These are phyloP conservation scores for Posidonia australis DNA, from an alignment of 106 monocot genomes.

Conservation along the genomic window DNA sequence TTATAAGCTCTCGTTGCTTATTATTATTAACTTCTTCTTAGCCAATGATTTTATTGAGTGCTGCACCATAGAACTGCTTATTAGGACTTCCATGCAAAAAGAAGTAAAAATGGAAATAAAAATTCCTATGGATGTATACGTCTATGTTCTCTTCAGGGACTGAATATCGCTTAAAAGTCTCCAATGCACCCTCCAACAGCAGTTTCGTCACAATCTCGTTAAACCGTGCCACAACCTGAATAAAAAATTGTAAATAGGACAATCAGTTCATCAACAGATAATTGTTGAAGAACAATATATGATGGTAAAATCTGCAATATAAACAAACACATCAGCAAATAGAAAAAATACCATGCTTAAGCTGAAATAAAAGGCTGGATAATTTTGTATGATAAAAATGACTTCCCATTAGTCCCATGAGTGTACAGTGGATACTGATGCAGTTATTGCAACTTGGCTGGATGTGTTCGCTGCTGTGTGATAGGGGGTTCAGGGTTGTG, in stretches of 20 bases:
- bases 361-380: not conserved
- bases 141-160: conserved; percentile 77
- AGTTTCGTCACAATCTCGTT: conserved; percentile 91
- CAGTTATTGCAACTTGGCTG: too few relatives aligned
- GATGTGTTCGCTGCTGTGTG: too few relatives aligned
- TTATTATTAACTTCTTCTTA: too few relatives aligned
- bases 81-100: not conserved
- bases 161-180: conserved; percentile 72
- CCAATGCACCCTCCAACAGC: conserved; percentile 79
- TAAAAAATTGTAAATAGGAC: not conserved
- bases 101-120: not conserved
- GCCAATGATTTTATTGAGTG: too few relatives aligned
- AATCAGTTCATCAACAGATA: not conserved
- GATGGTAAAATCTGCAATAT: not conserved
- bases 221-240: conserved; percentile 89
- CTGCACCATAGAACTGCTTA: too few relatives aligned
- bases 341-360: not conserved
- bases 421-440: too few relatives aligned
- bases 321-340: not conserved
- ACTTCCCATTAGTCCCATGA: too few relatives aligned
- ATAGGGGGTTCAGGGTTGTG: too few relatives aligned
- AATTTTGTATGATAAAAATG: too few relatives aligned
- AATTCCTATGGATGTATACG: conserved; percentile 23
- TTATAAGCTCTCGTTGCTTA: too few relatives aligned
- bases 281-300: not conserved